Conservation (phyloP, 257 asterid species). For the Petunia axillaris region DNA sequence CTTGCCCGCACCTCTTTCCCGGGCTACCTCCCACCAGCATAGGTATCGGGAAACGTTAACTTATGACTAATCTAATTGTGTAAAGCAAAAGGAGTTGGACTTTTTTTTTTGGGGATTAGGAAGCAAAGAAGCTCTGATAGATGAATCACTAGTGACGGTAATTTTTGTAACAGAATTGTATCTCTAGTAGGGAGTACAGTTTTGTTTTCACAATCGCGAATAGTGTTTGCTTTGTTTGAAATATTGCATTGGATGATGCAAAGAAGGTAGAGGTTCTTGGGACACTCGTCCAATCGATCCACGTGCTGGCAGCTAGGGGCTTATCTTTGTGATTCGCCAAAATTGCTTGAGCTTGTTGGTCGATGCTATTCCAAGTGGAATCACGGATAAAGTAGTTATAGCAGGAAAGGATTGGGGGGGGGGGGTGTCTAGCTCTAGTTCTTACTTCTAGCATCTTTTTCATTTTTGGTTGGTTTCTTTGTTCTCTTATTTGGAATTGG, state of each 20-base stretch:
- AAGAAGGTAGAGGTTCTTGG: not conserved
- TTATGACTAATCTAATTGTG: not conserved
- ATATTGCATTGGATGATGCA: slow-evolving; percentile 4
- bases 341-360: not conserved
- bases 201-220: not conserved
- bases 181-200: not conserved
- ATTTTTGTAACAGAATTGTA: not conserved
- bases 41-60: too few species aligned
- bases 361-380: not conserved
- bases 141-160: not conserved
- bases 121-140: not conserved
- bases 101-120: not conserved
- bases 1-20: too few species aligned
- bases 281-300: not conserved
- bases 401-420: not conserved
- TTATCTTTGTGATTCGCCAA: not conserved
- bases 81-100: not conserved
- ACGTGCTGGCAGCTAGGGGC: not conserved
- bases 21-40: too few species aligned
- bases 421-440: not conserved
- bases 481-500: not conserved
- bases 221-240: not conserved
- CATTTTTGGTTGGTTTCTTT: not conserved
- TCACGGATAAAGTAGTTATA: not conserved
- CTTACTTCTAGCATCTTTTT: not conserved